Conservation (phyloP, 495 filamentous ascomycete species). For the Penicillium crystallinum region DNA sequence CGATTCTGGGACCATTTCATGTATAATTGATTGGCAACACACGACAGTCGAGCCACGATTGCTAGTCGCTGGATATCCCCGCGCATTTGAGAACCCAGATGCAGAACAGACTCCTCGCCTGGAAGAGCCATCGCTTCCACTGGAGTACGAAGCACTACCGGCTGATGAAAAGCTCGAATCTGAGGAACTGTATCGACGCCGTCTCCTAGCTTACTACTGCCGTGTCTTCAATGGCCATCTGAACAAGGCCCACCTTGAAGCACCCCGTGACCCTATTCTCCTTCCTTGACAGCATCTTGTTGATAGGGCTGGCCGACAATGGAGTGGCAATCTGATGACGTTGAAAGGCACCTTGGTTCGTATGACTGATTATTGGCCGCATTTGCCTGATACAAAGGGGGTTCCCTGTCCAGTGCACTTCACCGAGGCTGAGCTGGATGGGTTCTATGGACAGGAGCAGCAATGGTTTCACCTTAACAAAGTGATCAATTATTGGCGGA, state of each 20-base stretch:
- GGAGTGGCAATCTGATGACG: conserved; percentile 22
- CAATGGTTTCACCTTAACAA: conserved; percentile 7
- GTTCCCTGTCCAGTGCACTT: conserved; percentile 10
- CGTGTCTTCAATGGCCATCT: conserved; percentile 17
- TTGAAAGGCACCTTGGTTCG: conserved; percentile 11
- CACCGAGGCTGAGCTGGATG: conserved; percentile 4
- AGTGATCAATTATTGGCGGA: conserved; percentile 12
- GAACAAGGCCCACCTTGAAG: conserved; percentile 19
- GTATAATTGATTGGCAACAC: conserved; percentile 26
- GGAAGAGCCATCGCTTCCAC: conserved; percentile 14
- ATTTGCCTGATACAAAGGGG: neutral
- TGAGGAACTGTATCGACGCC: conserved; percentile 19
- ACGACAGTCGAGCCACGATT: conserved; percentile 16
- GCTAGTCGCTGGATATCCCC: conserved; percentile 20
- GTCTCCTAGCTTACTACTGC: conserved; percentile 18
- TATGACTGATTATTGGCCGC: neutral
- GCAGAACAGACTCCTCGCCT: conserved; percentile 3
- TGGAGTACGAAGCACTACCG: conserved; percentile 6
- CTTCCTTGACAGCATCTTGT: conserved; percentile 20
- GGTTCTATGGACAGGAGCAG: conserved; percentile 9
- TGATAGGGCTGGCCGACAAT: conserved; percentile 22
- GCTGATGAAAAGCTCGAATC: conserved; percentile 1
- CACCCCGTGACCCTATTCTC: conserved; percentile 16
- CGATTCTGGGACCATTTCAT: conserved; percentile 4
- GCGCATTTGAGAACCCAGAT: conserved; percentile 20